phyloP scores from a whole-genome alignment of 1,284 basidiomycete species.

The Puccinia polysora region DNA sequence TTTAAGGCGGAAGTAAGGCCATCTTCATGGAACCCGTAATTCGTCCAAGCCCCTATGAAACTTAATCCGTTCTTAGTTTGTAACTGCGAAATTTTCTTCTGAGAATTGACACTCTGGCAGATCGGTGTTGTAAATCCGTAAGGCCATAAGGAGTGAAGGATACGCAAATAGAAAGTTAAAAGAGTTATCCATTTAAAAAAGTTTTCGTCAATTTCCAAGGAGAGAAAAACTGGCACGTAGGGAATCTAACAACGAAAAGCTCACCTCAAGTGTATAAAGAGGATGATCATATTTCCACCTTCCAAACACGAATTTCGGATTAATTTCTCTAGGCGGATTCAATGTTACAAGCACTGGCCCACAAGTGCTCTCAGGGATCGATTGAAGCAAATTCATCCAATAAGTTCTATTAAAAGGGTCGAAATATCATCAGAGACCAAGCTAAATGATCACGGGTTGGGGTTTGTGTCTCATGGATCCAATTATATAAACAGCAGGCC shows the following conservation, averaged over 20 bases:
- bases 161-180: not conserved
- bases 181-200: conserved; percentile 42
- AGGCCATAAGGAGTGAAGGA: not conserved
- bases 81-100: conserved; percentile 60
- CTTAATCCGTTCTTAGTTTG: conserved; percentile 65
- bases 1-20: conserved; percentile 13
- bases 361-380: conserved; percentile 60
- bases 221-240: not conserved
- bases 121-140: conserved; percentile 37
- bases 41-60: conserved; percentile 73
- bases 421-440: not conserved
- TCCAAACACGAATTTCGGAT: conserved; percentile 57
- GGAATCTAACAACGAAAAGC: not conserved
- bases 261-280: conserved; percentile 59
- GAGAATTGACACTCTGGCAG: conserved; percentile 57
- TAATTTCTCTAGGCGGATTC: conserved; percentile 64
- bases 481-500: not conserved
- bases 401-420: conserved; percentile 56
- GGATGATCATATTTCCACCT: conserved; percentile 68
- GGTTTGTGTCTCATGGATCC: no score
- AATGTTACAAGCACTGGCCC: conserved; percentile 73
- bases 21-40: conserved; percentile 58
- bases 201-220: not conserved
- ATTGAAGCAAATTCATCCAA: conserved; percentile 74
- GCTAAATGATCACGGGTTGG: no score